Percentiles rank a stretch among this genome's conserved stretches.
Conservation (phyloP, 352 stramenopile genomes). For the Phytophthora crassamura region DNA sequence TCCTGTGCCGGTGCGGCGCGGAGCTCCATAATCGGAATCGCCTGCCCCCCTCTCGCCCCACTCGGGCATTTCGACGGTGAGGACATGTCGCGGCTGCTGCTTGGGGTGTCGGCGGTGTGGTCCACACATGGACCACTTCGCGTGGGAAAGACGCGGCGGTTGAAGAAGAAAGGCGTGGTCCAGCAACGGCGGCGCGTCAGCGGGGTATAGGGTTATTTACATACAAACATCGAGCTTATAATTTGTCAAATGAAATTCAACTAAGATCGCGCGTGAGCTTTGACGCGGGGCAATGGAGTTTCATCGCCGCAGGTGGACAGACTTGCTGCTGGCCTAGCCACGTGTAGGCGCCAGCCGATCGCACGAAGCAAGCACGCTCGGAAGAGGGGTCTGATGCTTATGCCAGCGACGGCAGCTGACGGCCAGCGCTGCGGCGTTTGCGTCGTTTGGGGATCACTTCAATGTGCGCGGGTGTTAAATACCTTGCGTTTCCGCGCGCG, state of each 20-base stretch:
- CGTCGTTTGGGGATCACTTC: conserved; percentile 21
- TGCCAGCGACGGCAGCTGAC: too few relatives aligned
- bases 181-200: too few relatives aligned
- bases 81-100: conserved; percentile 16
- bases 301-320: not conserved
- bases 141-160: too few relatives aligned
- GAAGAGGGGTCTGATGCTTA: too few relatives aligned
- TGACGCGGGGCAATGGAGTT: conserved; percentile 13
- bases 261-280: conserved; percentile 33
- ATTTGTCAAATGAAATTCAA: conserved; percentile 18
- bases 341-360: not conserved
- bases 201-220: not conserved
- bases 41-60: not conserved
- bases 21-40: not conserved
- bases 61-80: conserved; percentile 25
- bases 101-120: conserved; percentile 2
- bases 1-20: conserved; percentile 21
- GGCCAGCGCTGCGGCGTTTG: not conserved
- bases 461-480: conserved; percentile 37
- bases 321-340: not conserved
- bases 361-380: too few relatives aligned
- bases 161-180: too few relatives aligned
- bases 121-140: too few relatives aligned
- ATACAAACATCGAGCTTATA: conserved; percentile 12
- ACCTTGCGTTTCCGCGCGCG: conserved; percentile 36